Conservation (phyloP, 768 basidiomycete species). For the Suillus spraguei region DNA sequence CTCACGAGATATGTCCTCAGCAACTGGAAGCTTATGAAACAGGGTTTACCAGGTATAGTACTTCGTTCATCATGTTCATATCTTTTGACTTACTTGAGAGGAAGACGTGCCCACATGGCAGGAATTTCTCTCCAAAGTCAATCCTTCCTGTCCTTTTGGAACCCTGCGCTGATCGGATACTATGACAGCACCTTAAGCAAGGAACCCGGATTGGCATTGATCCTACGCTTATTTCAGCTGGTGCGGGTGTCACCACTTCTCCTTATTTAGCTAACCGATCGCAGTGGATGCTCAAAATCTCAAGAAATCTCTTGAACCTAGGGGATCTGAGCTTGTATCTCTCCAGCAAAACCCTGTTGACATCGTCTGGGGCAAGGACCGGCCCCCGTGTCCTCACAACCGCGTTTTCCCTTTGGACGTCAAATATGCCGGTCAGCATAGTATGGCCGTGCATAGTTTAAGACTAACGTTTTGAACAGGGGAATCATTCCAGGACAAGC, state of each 20-base stretch:
- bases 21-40: constrained; percentile 94
- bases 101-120: constrained; percentile 90
- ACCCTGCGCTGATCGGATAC: constrained; percentile 9
- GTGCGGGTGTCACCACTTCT: constrained; percentile 33
- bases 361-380: constrained; percentile 66
- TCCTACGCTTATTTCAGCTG: constrained; percentile 68
- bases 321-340: constrained; percentile 65
- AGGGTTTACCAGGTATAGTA: constrained; percentile 73
- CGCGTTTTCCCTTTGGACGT: constrained; percentile 68
- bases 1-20: constrained; percentile 34
- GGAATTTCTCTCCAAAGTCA: constrained; percentile 76
- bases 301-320: constrained; percentile 52
- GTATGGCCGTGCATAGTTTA: not conserved
- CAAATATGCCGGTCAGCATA: constrained; percentile 65
- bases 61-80: constrained; percentile 17
- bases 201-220: constrained; percentile 81
- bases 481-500: constrained; percentile 64
- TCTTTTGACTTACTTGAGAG: constrained; percentile 16
- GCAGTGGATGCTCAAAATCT: constrained; percentile 69
- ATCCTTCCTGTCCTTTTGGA: constrained; percentile 4
- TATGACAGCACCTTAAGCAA: constrained; percentile 56
- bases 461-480: constrained; percentile 38
- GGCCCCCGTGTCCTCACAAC: constrained; percentile 70
- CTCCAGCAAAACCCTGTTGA: constrained; percentile 78
- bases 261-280: not conserved